Conservation (phyloP, 768 basidiomycete species). For the Auricularia sp. region DNA sequence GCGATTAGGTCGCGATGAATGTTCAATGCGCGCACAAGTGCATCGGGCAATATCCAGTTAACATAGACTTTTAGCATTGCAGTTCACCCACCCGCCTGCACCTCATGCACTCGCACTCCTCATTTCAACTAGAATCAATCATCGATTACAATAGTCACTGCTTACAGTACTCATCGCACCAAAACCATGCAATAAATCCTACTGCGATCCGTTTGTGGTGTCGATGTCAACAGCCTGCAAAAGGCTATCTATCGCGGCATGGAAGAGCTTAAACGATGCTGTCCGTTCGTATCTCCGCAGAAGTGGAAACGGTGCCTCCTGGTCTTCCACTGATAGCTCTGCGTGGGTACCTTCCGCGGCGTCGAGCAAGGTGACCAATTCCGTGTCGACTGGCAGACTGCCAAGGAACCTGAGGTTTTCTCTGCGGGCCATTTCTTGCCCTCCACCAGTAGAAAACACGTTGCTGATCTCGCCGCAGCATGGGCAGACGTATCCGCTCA, state of each 20-base stretch:
- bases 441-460: constrained; percentile 90
- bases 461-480: constrained; percentile 94
- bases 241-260: constrained; percentile 31
- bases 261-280: constrained; percentile 58
- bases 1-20: not conserved
- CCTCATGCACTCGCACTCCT: no score
- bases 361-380: constrained; percentile 78
- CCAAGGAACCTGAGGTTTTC: constrained; percentile 75
- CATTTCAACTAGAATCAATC: no score
- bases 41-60: not conserved
- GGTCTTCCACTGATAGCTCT: constrained; percentile 10
- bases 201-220: no score
- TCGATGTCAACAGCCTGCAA: not conserved
- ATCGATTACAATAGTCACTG: no score
- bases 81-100: no score
- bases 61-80: no score
- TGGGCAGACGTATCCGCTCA: constrained; percentile 97
- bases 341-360: constrained; percentile 30
- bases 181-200: no score
- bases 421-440: constrained; percentile 71
- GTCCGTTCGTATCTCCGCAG: constrained; percentile 57
- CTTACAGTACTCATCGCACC: no score
- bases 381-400: constrained; percentile 85
- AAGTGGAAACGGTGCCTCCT: constrained; percentile 35
- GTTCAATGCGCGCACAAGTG: not conserved